Percentiles rank a stretch among this genome's conserved stretches.
phyloP scores from a whole-genome alignment of 257 asterid genomes.

The Forsythia suspensa region DNA sequence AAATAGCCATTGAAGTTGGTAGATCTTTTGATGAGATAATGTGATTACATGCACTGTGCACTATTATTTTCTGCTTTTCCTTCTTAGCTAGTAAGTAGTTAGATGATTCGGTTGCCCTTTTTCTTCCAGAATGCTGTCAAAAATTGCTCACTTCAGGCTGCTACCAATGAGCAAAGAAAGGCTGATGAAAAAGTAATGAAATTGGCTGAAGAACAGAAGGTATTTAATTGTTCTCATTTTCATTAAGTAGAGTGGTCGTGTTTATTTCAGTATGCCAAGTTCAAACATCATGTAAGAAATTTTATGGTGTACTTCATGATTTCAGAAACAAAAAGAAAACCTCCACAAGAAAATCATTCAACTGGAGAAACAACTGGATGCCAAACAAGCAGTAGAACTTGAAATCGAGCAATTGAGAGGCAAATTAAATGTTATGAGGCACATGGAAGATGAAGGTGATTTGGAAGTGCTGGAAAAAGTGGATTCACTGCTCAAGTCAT shows the following conservation, averaged over 20 bases:
- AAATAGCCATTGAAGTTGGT: neutral
- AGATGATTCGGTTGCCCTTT: slow-evolving; percentile 13
- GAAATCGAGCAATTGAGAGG: slow-evolving; percentile 79
- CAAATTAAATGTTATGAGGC: slow-evolving; percentile 58
- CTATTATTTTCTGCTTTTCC: slow-evolving; percentile 13
- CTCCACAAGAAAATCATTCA: slow-evolving; percentile 61
- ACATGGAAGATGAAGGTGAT: slow-evolving; percentile 61
- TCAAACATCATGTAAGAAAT: slow-evolving; percentile 8
- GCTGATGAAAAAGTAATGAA: slow-evolving; percentile 64
- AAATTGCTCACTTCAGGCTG: slow-evolving; percentile 61
- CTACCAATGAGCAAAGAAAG: slow-evolving; percentile 63
- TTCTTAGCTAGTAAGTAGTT: slow-evolving; percentile 8
- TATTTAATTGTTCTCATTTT: slow-evolving; percentile 28
- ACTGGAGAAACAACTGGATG: slow-evolving; percentile 70
- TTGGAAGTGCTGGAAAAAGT: slow-evolving; percentile 58
- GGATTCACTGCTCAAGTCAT: slow-evolving; percentile 47
- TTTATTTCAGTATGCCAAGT: slow-evolving; percentile 20
- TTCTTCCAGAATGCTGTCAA: slow-evolving; percentile 70
- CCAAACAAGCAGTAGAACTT: slow-evolving; percentile 77
- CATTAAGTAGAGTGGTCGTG: slow-evolving; percentile 20
- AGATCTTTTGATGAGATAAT: slow-evolving; percentile 13
- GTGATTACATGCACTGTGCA: slow-evolving; percentile 10
- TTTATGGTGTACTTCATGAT: slow-evolving; percentile 24
- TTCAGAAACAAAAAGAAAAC: slow-evolving; percentile 82
- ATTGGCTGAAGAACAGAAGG: slow-evolving; percentile 89